These are phyloP conservation scores for Entomortierella chlamydospora DNA, from an alignment of 192 early-diverging fungal species.

Conservation along the genomic window DNA sequence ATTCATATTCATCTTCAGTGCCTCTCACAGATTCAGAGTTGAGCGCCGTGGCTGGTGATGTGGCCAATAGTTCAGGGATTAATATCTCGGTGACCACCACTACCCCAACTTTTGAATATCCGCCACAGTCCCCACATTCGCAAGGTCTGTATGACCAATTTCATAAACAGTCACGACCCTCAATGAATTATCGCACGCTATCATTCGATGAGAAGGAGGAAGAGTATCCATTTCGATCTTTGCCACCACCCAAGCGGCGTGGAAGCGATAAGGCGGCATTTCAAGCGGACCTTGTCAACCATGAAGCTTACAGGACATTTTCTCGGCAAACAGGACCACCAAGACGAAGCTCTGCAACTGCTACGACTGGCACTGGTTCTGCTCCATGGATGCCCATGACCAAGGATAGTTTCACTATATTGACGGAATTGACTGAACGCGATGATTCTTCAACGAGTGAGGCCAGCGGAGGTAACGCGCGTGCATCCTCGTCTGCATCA, in stretches of 20 bases:
- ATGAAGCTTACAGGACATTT: background rate
- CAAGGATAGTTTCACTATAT: background rate
- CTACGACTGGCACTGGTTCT: slow-evolving; percentile 8
- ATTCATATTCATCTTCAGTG: background rate
- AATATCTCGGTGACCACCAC: no score
- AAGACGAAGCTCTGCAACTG: slow-evolving; percentile 40
- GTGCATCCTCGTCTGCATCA: background rate
- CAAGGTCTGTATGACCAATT: background rate
- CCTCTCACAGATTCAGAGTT: background rate
- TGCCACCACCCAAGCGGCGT: slow-evolving; percentile 39
- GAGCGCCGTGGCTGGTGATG: no score
- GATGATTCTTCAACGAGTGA: background rate
- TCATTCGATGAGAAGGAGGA: background rate
- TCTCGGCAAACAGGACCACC: background rate
- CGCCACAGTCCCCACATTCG: background rate
- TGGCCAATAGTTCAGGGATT: background rate
- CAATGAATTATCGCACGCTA: background rate
- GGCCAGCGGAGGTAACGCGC: background rate
- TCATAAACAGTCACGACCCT: background rate
- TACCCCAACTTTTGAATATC: no score
- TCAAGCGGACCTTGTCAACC: background rate
- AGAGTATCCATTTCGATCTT: slow-evolving; percentile 7
- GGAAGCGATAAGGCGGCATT: background rate
- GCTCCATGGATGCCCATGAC: background rate
- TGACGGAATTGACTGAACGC: background rate